These are phyloP conservation scores for Mycena indigotica DNA, from an alignment of 768 basidiomycete genomes.

Conservation along the genomic window DNA sequence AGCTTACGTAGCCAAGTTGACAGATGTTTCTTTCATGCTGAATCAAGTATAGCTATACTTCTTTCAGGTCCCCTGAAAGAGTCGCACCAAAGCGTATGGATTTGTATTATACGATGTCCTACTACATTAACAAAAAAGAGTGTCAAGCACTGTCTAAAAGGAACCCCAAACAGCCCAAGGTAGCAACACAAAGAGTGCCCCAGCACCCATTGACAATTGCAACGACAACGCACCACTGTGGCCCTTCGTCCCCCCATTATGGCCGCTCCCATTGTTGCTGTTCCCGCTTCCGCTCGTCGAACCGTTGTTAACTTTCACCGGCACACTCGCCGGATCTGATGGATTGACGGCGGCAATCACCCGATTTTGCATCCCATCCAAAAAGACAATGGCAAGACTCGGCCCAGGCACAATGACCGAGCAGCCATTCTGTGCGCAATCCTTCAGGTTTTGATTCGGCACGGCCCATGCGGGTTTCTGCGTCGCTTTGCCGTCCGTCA, in stretches of 20 bases:
- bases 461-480: constrained; percentile 37
- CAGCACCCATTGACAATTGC: not conserved
- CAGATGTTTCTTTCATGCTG: too few species aligned
- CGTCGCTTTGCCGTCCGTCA: constrained; percentile 38
- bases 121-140: too few species aligned
- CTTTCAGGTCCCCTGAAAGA: too few species aligned
- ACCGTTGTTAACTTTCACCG: not conserved
- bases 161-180: not conserved
- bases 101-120: too few species aligned
- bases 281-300: not conserved
- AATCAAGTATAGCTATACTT: too few species aligned
- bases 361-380: constrained; percentile 13
- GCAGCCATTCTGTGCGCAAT: constrained; percentile 46
- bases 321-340: not conserved
- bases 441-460: constrained; percentile 35
- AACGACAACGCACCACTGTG: not conserved
- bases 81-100: too few species aligned
- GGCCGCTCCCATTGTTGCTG: not conserved
- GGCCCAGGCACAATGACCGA: constrained; percentile 49
- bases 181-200: not conserved
- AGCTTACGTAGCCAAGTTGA: too few species aligned
- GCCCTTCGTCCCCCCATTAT: not conserved
- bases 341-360: not conserved
- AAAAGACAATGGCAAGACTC: constrained; percentile 51
- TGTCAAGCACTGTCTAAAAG: too few species aligned